Conservation (phyloP, 2,329 filamentous ascomycete genomes). For the Phialemoniopsis sp. region DNA sequence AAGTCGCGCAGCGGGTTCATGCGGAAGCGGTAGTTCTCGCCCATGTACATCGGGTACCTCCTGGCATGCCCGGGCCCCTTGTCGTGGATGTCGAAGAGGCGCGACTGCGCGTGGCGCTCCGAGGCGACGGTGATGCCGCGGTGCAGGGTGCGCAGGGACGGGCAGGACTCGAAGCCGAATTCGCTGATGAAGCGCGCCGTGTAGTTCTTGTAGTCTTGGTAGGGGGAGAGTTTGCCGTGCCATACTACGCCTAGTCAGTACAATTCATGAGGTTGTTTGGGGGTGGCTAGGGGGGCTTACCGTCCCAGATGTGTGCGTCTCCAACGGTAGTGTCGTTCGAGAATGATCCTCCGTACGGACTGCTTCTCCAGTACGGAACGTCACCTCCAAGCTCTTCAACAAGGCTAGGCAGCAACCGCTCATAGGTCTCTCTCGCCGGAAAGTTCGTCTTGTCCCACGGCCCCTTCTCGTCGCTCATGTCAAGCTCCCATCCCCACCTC, state of each 20-base stretch:
- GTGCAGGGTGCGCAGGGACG: background rate
- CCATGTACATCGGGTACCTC: conserved; percentile 1
- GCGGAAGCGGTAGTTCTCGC: background rate
- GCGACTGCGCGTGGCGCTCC: background rate
- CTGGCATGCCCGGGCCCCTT: background rate
- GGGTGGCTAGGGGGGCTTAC: no score
- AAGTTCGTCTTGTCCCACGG: background rate
- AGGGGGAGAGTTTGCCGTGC: background rate
- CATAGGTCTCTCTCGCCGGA: background rate
- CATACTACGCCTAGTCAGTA: background rate
- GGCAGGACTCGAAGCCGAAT: background rate
- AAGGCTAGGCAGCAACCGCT: background rate
- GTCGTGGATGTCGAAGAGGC: background rate
- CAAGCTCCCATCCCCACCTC: conserved; percentile 20
- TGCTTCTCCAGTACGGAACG: background rate
- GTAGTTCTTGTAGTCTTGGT: conserved; percentile 1
- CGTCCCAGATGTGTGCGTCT: background rate
- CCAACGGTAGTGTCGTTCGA: conserved; percentile 1
- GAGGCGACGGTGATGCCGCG: background rate
- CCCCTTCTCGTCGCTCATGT: background rate
- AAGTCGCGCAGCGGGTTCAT: conserved; percentile 28
- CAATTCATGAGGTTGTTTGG: no score
- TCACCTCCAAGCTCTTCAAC: background rate
- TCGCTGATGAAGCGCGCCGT: background rate
- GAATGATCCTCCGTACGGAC: background rate